Evolutionary conservation across 176 grass and related monocot genomes (phyloP), one percentile per base, ranked within the genome.

Genomic region (Tillandsia leiboldiana): DNA sequence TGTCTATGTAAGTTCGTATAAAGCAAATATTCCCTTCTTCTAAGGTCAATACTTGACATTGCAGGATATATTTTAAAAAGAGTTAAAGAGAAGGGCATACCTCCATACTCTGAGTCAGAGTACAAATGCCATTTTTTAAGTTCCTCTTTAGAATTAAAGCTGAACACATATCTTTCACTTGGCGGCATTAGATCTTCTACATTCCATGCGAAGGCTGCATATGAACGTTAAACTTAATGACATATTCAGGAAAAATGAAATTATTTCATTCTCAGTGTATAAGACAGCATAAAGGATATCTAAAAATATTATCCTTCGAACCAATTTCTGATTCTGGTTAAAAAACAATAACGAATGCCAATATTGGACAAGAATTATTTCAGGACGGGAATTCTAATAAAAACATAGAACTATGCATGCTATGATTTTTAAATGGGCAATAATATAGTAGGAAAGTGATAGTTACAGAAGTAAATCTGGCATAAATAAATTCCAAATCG

Each of bases 91-190:
- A 17, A 27, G 49, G 26, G 15, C 78, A 50, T 82, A 96, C 94
- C 94, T 87, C 94, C 94, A 67, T 87, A 87, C 49, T 97, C 82
- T 48, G 94, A 90, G 76, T 92, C 94, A 1, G 94, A 83, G 76
- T 97, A 90, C 49, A 97, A 71, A 66, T 97, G 94, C 94, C 94
- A 97, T 47, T 70, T 87, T 66, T 92, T 92, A 61, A 97, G 73
- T 54, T 97, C 81, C 64, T 97, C 89, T 72, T 90, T 92, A 15
- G 94, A 79, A 78, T 84, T 85, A 68, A 92, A 92, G 67, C 73
- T 92, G 82, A 92, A 92, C 47, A 99, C 83, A 54, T 2, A 82
- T 82, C 65, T 93, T 83, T 99, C 84, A 78, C 53, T 84, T 73
- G 94, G 89, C 2, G 82, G 89, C 74, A 93, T 82, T 71, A 99